Conservation (phyloP, 495 filamentous ascomycete genomes). For the Aspergillus affinis region DNA sequence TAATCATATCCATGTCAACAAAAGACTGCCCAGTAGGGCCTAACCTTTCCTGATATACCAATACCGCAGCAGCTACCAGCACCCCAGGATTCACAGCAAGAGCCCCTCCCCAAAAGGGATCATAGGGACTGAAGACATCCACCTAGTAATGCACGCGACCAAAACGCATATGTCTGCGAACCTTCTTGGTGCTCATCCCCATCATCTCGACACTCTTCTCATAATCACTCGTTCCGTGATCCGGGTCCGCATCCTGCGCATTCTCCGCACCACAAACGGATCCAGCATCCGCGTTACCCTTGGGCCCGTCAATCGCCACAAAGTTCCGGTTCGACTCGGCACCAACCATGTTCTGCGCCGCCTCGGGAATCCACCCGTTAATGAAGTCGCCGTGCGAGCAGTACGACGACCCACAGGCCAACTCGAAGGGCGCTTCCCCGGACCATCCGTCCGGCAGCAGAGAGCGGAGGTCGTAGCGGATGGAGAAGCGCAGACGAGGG, state of each 20-base stretch:
- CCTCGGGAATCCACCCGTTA: slow-evolving; percentile 24
- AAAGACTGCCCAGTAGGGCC: too few species aligned
- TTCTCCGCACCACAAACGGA: slow-evolving; percentile 9
- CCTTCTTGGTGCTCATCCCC: neutral
- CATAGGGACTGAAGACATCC: too few species aligned
- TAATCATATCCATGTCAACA: too few species aligned
- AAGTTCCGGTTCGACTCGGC: slow-evolving; percentile 11
- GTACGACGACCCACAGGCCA: slow-evolving; percentile 20
- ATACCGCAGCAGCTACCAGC: too few species aligned
- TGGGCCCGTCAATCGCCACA: slow-evolving; percentile 14
- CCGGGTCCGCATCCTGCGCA: slow-evolving; percentile 13
- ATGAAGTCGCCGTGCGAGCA: slow-evolving; percentile 25
- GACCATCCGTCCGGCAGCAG: slow-evolving; percentile 21
- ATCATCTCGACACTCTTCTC: slow-evolving; percentile 14
- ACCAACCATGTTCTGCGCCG: slow-evolving; percentile 20
- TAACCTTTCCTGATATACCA: too few species aligned
- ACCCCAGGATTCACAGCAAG: too few species aligned
- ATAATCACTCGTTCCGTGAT: slow-evolving; percentile 15
- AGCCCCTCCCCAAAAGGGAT: too few species aligned
- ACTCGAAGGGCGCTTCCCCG: slow-evolving; percentile 16
- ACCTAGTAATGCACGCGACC: too few species aligned
- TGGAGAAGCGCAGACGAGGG: slow-evolving; percentile 21
- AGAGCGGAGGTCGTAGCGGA: slow-evolving; percentile 20
- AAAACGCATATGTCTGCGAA: too few species aligned
- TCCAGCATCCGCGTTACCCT: slow-evolving; percentile 7